These are phyloP conservation scores for Penicillium sp. DNA, from an alignment of 2,329 filamentous ascomycete genomes.

Conservation along the genomic window DNA sequence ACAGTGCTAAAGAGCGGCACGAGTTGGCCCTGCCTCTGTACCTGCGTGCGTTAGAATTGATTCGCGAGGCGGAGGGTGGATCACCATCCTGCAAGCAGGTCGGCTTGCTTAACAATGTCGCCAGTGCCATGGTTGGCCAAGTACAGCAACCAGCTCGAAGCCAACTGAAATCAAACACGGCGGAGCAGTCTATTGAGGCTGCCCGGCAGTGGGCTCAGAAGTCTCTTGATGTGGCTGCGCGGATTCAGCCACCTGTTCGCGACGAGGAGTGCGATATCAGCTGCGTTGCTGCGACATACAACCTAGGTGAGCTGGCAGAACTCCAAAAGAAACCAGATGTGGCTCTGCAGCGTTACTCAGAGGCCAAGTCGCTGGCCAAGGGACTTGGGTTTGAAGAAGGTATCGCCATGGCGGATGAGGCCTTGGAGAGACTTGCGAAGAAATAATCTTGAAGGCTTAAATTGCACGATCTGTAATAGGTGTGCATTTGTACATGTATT, in stretches of 20 bases:
- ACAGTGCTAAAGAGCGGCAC: slow-evolving; percentile 70
- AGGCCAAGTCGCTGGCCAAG: slow-evolving; percentile 62
- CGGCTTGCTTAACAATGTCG: slow-evolving; percentile 64
- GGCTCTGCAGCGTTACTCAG: slow-evolving; percentile 66
- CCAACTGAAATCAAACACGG: slow-evolving; percentile 46
- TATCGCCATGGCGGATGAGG: slow-evolving; percentile 29
- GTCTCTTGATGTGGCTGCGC: slow-evolving; percentile 65
- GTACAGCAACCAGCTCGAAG: slow-evolving; percentile 30
- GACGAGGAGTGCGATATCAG: slow-evolving; percentile 79
- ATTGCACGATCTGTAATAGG: background rate
- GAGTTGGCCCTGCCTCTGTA: slow-evolving; percentile 84
- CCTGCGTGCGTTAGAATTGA: slow-evolving; percentile 75
- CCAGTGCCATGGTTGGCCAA: slow-evolving; percentile 47
- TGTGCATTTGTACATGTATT: slow-evolving; percentile 14
- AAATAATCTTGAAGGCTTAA: slow-evolving; percentile 3
- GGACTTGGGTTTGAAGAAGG: slow-evolving; percentile 43
- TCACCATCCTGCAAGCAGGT: slow-evolving; percentile 71
- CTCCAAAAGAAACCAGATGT: slow-evolving; percentile 66
- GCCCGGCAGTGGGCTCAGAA: slow-evolving; percentile 78
- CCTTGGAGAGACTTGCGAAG: slow-evolving; percentile 32
- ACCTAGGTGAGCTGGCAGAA: slow-evolving; percentile 79
- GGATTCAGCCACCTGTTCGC: slow-evolving; percentile 64
- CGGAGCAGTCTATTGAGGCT: slow-evolving; percentile 64
- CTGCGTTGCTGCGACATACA: slow-evolving; percentile 81
- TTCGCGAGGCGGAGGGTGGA: slow-evolving; percentile 46